Evolutionary conservation across 1,139 yeast species (phyloP).

Genomic region (Candida dubliniensis): DNA sequence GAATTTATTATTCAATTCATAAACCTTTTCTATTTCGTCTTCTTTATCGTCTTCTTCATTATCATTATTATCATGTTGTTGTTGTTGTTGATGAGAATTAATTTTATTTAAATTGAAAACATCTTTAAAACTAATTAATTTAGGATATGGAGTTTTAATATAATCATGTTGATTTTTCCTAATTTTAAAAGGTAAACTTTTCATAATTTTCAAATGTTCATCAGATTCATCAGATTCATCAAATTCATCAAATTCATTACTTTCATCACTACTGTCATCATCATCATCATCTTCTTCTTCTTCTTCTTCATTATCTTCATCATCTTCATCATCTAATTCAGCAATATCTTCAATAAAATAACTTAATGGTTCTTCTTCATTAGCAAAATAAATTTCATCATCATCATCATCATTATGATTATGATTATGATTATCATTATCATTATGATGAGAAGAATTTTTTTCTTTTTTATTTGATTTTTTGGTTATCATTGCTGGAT

Average conservation of each 20-base stretch:
- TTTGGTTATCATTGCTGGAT: conserved; percentile 38
- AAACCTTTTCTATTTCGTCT: conserved; percentile 19
- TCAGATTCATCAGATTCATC: conserved; percentile 2
- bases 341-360: conserved; percentile 26
- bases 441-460: no score
- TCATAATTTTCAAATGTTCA: no score
- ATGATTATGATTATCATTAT: no score
- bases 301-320: conserved; percentile 8
- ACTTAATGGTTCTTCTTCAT: conserved; percentile 14
- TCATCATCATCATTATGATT: no score
- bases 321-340: conserved; percentile 19
- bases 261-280: no score
- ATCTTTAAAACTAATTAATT: conserved; percentile 31
- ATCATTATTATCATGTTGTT: no score
- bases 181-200: no score
- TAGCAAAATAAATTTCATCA: no score
- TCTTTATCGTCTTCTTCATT: conserved; percentile 20
- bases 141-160: conserved; percentile 36
- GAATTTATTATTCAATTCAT: conserved; percentile 16
- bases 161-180: conserved; percentile 6
- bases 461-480: no score
- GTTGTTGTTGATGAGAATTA: conserved; percentile 13
- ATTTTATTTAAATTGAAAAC: conserved; percentile 30
- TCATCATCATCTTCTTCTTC: conserved; percentile 11
- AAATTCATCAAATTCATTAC: no score